phyloP scores from a whole-genome alignment of 2,329 filamentous ascomycete species.

The Xylariales sp. region DNA sequence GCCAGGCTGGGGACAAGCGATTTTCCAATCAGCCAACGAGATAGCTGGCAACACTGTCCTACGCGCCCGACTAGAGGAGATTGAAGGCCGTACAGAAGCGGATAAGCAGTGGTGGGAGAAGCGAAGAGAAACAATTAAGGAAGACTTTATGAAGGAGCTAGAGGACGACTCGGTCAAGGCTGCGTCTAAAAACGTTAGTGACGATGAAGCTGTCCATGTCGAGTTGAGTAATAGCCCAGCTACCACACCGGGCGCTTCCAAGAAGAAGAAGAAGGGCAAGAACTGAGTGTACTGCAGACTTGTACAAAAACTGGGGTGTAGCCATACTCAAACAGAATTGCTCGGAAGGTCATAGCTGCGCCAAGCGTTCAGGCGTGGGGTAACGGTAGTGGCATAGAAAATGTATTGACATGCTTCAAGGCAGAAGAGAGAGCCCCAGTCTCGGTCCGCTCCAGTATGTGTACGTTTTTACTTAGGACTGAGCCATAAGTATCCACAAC shows the following conservation, averaged over 20 bases:
- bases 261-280: constrained; percentile 74
- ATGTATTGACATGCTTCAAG: constrained; percentile 22
- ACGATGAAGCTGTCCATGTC: constrained; percentile 83
- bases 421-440: neutral
- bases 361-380: constrained; percentile 45
- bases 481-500: neutral
- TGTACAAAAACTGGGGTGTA: constrained; percentile 34
- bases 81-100: constrained; percentile 74
- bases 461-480: neutral
- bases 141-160: constrained; percentile 86
- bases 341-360: constrained; percentile 38
- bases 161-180: constrained; percentile 64
- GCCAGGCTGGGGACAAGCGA: constrained; percentile 89
- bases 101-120: constrained; percentile 96
- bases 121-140: constrained; percentile 77
- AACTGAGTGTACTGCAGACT: constrained; percentile 56
- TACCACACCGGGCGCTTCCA: constrained; percentile 48
- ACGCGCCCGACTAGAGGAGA: constrained; percentile 79
- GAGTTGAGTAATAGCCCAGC: constrained; percentile 63
- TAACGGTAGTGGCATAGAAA: constrained; percentile 29
- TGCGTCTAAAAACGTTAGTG: constrained; percentile 61
- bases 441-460: constrained; percentile 7
- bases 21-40: constrained; percentile 98
- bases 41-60: constrained; percentile 87
- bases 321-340: constrained; percentile 29